Evolutionary conservation across 352 stramenopile species (phyloP), one percentile per base, ranked within the genome.

Genomic region (Pythium phragmitis): DNA sequence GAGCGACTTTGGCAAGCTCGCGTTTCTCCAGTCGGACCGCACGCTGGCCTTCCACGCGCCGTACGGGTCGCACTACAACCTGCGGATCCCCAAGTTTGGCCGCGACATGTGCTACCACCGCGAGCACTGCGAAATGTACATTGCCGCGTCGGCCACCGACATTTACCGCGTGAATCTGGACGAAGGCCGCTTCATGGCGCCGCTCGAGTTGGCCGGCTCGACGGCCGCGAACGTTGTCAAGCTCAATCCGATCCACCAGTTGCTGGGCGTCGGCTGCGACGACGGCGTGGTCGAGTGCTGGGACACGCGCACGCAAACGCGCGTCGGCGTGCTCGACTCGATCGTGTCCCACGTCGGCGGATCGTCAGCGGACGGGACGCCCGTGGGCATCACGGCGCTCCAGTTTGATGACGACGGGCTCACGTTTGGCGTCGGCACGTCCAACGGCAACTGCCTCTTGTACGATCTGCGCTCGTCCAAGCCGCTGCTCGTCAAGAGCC

Each of bases 161-260:
- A 83, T 99, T 12, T 99, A 99, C 79, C 78, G 98, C 43, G 83
- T 99, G 33, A 99, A 99, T 72, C 79, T 99, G 49, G 97, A 99
- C 71, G 87, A 99, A 68, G 98, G 98, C 14, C 80, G 93, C 47
- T 99, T 99, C 75, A 68, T 96, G 21, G 85, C 88, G 23, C 89
- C 95, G 39, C 68, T 98, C 33, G 73, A 89, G 65, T 70, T 96
- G 34, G 34, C 34, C 51, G 63, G 60, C 51, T 75, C 74, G 6
- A 53, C 65, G 1, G 94, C 87, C 19, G 82, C 94, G 23, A 98
- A 98, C 65, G 84, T 96, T 19, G 74, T 98, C 36, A 80, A 80
- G 58, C 63, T 98, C 47, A 97, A 95, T 69, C 84, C 90, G 23
- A 82, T 97, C 49, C 89, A 98, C 65, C 87, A 97, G 63, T 65